Conservation (phyloP, 225 moss, liverwort and hornwort species). For the Pleurozium schreberi region DNA sequence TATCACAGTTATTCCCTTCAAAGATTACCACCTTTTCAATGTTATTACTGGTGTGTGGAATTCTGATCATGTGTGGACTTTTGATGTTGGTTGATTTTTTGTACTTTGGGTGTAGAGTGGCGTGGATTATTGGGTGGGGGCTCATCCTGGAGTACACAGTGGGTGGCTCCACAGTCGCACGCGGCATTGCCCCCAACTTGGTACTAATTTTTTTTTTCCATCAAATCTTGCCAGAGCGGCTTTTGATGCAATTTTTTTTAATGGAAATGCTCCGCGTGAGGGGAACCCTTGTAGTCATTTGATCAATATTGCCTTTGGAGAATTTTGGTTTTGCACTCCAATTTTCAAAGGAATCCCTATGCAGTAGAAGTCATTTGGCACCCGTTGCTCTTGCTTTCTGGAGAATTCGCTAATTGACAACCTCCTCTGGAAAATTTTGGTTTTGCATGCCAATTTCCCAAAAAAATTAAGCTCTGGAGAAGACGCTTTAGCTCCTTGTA, state of each 20-base stretch:
- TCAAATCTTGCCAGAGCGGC: neutral
- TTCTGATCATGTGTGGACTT: too few relatives aligned
- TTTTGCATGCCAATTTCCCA: neutral
- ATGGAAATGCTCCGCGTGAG: neutral
- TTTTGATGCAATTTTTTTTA: too few relatives aligned
- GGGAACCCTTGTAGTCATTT: neutral
- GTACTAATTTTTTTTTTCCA: constrained; percentile 2
- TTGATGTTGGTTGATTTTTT: neutral
- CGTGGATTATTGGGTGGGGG: constrained; percentile 97
- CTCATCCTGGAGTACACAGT: constrained; percentile 94
- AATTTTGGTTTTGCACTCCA: neutral
- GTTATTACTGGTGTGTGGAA: neutral
- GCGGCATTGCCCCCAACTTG: constrained; percentile 90
- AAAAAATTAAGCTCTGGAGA: too few relatives aligned
- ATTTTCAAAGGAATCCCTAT: neutral
- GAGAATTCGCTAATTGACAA: neutral
- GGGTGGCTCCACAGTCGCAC: constrained; percentile 89
- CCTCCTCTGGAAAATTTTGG: neutral
- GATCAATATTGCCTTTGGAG: neutral
- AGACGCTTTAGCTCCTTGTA: neutral
- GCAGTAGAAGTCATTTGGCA: neutral
- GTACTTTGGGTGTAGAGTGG: constrained; percentile 30
- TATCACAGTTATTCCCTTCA: too few relatives aligned
- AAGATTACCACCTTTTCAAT: neutral
- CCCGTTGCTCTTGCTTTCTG: neutral